Conservation (phyloP, 768 basidiomycete species). For the Mrakia gelida region DNA sequence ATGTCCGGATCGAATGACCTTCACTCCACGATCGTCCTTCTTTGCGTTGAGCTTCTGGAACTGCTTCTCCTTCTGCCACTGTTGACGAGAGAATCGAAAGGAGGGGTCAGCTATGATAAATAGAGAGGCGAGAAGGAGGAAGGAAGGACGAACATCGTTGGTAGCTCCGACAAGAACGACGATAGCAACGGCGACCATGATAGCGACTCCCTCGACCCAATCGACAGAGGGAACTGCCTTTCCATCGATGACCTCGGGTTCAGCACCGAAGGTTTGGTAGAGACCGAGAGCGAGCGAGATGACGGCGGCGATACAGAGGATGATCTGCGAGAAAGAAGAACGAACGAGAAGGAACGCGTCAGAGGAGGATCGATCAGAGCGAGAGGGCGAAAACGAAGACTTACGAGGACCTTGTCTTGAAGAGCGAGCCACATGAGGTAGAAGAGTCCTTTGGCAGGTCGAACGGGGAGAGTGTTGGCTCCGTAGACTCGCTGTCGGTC, state of each 20-base stretch:
- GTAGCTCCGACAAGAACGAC: slow-evolving; percentile 77
- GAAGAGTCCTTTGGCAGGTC: slow-evolving; percentile 65
- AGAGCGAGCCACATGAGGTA: slow-evolving; percentile 78
- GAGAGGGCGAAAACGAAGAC: slow-evolving; percentile 38
- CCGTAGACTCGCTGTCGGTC: slow-evolving; percentile 69
- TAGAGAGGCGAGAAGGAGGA: background rate
- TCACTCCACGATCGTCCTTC: slow-evolving; percentile 88
- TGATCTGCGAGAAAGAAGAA: slow-evolving; percentile 52
- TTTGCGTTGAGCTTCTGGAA: slow-evolving; percentile 88
- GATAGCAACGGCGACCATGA: slow-evolving; percentile 52
- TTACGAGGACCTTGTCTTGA: slow-evolving; percentile 83
- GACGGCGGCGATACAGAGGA: slow-evolving; percentile 86
- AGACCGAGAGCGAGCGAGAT: slow-evolving; percentile 89
- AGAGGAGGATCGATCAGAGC: background rate
- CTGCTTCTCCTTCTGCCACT: slow-evolving; percentile 98
- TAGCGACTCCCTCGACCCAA: slow-evolving; percentile 42
- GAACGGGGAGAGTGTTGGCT: slow-evolving; percentile 65
- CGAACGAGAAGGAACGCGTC: background rate
- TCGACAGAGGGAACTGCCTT: slow-evolving; percentile 20
- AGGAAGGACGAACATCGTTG: slow-evolving; percentile 53
- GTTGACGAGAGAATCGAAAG: background rate
- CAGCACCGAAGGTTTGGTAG: slow-evolving; percentile 83
- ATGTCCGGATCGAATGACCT: slow-evolving; percentile 66
- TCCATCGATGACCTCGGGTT: slow-evolving; percentile 49
- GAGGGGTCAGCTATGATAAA: background rate